Evolutionary conservation across 108 stramenopile genomes (phyloP).

Genomic region (Skeletonema marinoi): DNA sequence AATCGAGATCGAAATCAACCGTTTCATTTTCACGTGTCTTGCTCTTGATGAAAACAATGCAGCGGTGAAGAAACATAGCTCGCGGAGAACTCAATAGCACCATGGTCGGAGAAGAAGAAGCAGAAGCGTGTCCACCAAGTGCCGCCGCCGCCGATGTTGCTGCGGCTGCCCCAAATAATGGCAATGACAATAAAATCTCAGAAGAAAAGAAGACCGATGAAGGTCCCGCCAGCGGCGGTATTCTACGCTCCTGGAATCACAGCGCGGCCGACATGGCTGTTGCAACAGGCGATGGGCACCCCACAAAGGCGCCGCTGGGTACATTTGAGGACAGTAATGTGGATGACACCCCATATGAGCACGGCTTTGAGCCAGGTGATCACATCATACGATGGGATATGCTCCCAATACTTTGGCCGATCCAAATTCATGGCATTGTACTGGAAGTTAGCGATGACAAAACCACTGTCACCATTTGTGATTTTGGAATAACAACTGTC

Average conservation of each 20-base stretch:
- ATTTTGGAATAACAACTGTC: slow-evolving; percentile 54
- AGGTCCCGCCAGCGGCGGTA: neutral
- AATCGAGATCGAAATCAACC: no score
- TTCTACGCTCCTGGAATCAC: neutral
- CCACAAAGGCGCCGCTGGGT: neutral
- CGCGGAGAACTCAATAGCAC: neutral
- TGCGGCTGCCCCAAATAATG: neutral
- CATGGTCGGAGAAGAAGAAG: neutral
- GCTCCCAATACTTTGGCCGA: slow-evolving; percentile 53
- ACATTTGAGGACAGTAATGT: slow-evolving; percentile 1
- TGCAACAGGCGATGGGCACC: neutral
- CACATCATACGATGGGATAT: slow-evolving; percentile 64
- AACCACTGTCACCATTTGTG: slow-evolving; percentile 46
- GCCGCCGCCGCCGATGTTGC: neutral
- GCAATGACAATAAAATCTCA: neutral
- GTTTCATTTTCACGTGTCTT: no score
- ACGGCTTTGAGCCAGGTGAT: slow-evolving; percentile 58
- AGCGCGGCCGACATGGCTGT: neutral
- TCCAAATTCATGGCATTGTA: slow-evolving; percentile 67
- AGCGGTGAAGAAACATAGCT: no score
- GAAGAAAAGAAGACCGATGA: slow-evolving; percentile 19
- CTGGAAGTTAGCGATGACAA: slow-evolving; percentile 46
- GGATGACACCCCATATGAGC: slow-evolving; percentile 48
- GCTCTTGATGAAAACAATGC: no score
- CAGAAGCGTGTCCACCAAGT: neutral